Base-by-base conservation (phyloP, 441 rosid genomes). In the Sinapis alba region DNA sequence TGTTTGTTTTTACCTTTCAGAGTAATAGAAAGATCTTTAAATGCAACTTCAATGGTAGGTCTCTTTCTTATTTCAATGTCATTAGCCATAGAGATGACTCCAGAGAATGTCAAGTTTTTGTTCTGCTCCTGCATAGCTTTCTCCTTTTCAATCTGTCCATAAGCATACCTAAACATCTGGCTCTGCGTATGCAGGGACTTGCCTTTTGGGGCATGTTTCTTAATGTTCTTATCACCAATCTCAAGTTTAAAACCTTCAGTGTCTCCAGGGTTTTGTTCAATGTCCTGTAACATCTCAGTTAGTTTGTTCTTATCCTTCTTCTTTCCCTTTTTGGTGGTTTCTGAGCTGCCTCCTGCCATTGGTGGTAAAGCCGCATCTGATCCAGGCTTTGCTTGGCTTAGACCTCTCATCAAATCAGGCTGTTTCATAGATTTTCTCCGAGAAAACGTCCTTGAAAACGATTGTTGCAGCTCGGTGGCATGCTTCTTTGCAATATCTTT, bases 121-220 rank as follows among this genome's bases (percentile, higher is more conserved):
- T 90, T 84, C 78, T 90, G 86, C 81, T 93, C 95, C 73, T 93
- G 93, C 84, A 88, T 64, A n/a, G 94, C 96, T 59, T 96, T 96
- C 75, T 96, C 99, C 84, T 84, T 93, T 86, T 96, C 99, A 2
- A 93, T 86, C 82, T 96, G 98, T 16, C 87, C 96, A 78, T 96
- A 96, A 8, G 99, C 98, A 41, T 96, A 96, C 79, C 92, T 86
- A 75, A 90, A 94, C 88, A 94, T 92, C 82, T 94, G 99, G 78
- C 99, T 96, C 74, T 88, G 96, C 6, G 98, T 88, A 80, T 92
- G 99, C 83, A 93, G 69, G 5, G 86, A 65, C 79, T 88, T 96
- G 2, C 92, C 97, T 84, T 66, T 96, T 8, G 97, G 98, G 47
- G 91, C 82, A 70, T 89, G 70, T 71, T 86, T 92, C 71, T 87